phyloP scores from a whole-genome alignment of 768 basidiomycete species.

The Mycena filopes region DNA sequence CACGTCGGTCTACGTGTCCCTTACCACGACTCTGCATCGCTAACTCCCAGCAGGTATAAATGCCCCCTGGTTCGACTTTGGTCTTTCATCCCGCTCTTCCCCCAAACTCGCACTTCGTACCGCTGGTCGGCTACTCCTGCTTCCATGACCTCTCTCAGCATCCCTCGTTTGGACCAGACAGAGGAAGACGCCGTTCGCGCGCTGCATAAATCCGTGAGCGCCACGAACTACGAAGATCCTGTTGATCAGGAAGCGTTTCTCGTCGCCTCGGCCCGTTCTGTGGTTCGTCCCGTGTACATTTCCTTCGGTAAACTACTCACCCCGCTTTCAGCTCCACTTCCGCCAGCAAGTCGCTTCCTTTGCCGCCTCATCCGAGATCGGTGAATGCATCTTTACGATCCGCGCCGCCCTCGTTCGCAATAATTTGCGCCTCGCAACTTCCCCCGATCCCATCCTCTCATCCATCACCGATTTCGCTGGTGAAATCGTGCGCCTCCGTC shows the following conservation, averaged over 20 bases:
- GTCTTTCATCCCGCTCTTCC: no score
- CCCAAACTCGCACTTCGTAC: no score
- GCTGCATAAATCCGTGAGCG: not conserved
- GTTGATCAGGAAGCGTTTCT: slow-evolving; percentile 19
- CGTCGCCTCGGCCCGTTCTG: not conserved
- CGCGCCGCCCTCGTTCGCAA: not conserved
- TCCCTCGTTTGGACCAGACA: no score
- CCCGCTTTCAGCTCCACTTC: not conserved
- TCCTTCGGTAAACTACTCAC: not conserved
- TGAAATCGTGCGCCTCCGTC: slow-evolving; percentile 3
- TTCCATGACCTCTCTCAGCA: no score
- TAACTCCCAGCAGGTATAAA: no score
- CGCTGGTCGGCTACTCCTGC: no score
- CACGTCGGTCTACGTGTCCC: no score
- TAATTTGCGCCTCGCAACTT: not conserved
- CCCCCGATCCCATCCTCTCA: not conserved
- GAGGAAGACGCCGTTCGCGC: not conserved
- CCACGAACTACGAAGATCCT: slow-evolving; percentile 9
- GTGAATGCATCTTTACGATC: slow-evolving; percentile 7
- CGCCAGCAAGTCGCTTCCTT: not conserved
- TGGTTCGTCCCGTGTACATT: not conserved
- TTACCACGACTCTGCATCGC: no score
- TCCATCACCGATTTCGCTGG: slow-evolving; percentile 1
- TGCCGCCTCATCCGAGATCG: not conserved
- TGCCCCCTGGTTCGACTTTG: no score